Conservation (phyloP, 495 filamentous ascomycete genomes). For the Recurvomyces mirabilis region DNA sequence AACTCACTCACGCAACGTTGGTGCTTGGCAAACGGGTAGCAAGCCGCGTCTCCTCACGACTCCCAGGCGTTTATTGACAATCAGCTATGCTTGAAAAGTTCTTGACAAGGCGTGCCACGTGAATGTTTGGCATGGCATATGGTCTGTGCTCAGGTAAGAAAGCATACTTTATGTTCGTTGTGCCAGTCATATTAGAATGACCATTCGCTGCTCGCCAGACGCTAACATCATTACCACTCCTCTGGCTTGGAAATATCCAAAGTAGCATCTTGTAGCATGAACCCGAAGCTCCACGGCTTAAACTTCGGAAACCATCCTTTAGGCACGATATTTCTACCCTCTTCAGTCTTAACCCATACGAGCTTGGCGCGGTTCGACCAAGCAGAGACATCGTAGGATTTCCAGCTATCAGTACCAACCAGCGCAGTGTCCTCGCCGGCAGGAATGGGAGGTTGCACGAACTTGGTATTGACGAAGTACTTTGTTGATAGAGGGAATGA, state of each 20-base stretch:
- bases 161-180: no score
- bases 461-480: constrained; percentile 25
- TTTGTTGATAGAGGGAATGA: constrained; percentile 33
- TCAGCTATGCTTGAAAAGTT: no score
- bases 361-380: background rate
- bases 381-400: background rate
- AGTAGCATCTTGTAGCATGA: constrained; percentile 35
- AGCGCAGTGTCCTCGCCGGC: constrained; percentile 15
- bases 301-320: constrained; percentile 36
- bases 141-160: no score
- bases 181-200: no score
- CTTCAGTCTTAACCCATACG: background rate
- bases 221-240: constrained; percentile 8
- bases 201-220: no score
- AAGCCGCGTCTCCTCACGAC: no score
- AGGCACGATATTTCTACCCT: background rate
- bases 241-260: constrained; percentile 26
- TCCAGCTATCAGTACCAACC: constrained; percentile 18
- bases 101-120: no score
- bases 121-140: no score
- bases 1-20: no score
- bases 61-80: no score
- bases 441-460: constrained; percentile 39
- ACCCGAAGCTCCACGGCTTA: constrained; percentile 34
- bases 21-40: no score